phyloP scores from a whole-genome alignment of 2,329 filamentous ascomycete genomes.

The Hypocrella siamensis region DNA sequence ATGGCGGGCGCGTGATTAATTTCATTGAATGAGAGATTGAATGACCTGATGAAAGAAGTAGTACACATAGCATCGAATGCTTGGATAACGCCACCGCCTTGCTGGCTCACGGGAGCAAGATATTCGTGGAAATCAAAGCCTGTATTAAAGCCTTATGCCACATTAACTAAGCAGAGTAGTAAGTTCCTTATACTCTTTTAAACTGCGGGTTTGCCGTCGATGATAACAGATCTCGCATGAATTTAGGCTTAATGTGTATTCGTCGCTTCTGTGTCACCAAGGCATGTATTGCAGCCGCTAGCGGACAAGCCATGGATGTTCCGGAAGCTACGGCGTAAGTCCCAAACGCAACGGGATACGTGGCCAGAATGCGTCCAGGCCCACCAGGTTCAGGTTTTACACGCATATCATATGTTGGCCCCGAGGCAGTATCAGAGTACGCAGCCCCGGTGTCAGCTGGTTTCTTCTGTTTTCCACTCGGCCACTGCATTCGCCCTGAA shows the following conservation, averaged over 20 bases:
- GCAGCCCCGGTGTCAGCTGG: too few species aligned
- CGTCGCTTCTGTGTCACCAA: conserved; percentile 34
- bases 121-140: conserved; percentile 17
- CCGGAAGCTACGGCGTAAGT: conserved; percentile 36
- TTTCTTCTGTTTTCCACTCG: too few species aligned
- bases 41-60: conserved; percentile 33
- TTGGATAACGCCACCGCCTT: conserved; percentile 43
- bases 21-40: conserved; percentile 47
- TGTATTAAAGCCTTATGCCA: conserved; percentile 33
- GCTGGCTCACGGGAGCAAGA: conserved; percentile 41
- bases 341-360: conserved; percentile 28
- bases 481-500: too few species aligned
- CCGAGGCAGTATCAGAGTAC: conserved; percentile 17
- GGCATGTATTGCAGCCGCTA: conserved; percentile 36
- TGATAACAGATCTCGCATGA: conserved; percentile 31
- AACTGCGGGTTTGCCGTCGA: conserved; percentile 31
- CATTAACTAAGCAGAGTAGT: too few species aligned
- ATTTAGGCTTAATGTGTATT: conserved; percentile 26
- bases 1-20: conserved; percentile 35
- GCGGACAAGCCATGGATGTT: conserved; percentile 45
- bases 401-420: conserved; percentile 22
- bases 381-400: conserved; percentile 23
- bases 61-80: conserved; percentile 41
- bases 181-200: too few species aligned
- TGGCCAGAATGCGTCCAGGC: conserved; percentile 28